A percentile compares a stretch with the other conserved stretches of the same genome.
Conservation (phyloP, 768 basidiomycete genomes). For the Tylopilus sp. region DNA sequence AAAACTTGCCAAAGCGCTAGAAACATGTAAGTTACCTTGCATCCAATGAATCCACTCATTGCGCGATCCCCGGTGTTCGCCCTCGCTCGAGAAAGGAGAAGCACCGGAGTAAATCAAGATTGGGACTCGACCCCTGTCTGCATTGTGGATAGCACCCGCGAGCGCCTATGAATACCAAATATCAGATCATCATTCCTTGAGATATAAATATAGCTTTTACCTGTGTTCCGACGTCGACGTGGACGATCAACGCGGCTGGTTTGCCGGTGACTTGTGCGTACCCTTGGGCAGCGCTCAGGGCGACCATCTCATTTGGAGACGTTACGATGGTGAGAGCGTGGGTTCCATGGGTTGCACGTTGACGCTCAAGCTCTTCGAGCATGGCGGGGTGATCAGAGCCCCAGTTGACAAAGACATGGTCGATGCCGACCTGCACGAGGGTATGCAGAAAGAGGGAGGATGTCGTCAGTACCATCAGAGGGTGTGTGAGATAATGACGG, state of each 20-base stretch:
- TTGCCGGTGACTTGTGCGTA: conserved; percentile 63
- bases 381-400: conserved; percentile 73
- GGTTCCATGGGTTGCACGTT: conserved; percentile 36
- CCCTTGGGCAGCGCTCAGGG: conserved; percentile 67
- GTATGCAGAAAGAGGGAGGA: conserved; percentile 60
- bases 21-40: conserved; percentile 44
- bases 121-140: conserved; percentile 56
- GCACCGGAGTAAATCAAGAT: conserved; percentile 73
- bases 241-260: conserved; percentile 70
- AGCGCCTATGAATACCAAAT: conserved; percentile 42
- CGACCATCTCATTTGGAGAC: conserved; percentile 77
- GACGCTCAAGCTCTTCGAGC: conserved; percentile 63
- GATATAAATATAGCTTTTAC: conserved; percentile 26
- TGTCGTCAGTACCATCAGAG: conserved; percentile 46
- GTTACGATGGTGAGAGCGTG: conserved; percentile 55
- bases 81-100: conserved; percentile 53
- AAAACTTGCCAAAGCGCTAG: background rate
- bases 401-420: conserved; percentile 73
- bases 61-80: conserved; percentile 57
- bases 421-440: conserved; percentile 54
- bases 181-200: background rate
- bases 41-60: conserved; percentile 77
- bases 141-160: conserved; percentile 72
- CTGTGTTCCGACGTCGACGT: conserved; percentile 72
- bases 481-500: background rate